Evolutionary conservation across 1,284 basidiomycete species (phyloP).

Genomic region (Mycosarcoma mackinlayi): DNA sequence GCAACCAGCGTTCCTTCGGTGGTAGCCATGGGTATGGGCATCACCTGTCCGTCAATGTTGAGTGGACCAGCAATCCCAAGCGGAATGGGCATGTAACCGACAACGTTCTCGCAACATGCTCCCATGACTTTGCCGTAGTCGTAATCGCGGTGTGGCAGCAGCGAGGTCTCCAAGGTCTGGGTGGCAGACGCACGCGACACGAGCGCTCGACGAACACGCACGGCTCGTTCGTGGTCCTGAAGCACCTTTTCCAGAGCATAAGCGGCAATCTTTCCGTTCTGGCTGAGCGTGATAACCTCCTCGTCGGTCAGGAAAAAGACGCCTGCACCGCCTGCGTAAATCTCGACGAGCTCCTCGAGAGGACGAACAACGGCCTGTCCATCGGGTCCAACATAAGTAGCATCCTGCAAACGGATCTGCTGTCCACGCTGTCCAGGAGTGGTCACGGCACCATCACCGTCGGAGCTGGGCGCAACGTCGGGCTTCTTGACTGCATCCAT

Average conservation of each 20-base stretch:
- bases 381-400: constrained; percentile 43
- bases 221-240: constrained; percentile 86
- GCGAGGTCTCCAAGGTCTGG: constrained; percentile 84
- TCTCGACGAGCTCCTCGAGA: constrained; percentile 83
- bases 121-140: constrained; percentile 95
- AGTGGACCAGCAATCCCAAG: constrained; percentile 97
- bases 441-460: constrained; percentile 44
- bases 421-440: constrained; percentile 30
- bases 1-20: constrained; percentile 98
- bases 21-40: constrained; percentile 98
- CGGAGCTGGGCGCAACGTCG: constrained; percentile 41
- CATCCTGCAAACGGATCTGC: constrained; percentile 42
- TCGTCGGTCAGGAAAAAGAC: constrained; percentile 82
- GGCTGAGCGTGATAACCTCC: constrained; percentile 87
- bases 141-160: constrained; percentile 85
- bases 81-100: constrained; percentile 95
- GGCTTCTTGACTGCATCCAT: constrained; percentile 26
- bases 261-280: constrained; percentile 90
- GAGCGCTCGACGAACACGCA: constrained; percentile 85
- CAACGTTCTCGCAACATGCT: constrained; percentile 98
- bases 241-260: constrained; percentile 95
- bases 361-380: constrained; percentile 65
- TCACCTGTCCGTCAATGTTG: constrained; percentile 84
- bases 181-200: constrained; percentile 89
- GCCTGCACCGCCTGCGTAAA: constrained; percentile 81